These are phyloP conservation scores for Anisodus tanguticus DNA, from an alignment of 257 asterid species.

Conservation along the genomic window DNA sequence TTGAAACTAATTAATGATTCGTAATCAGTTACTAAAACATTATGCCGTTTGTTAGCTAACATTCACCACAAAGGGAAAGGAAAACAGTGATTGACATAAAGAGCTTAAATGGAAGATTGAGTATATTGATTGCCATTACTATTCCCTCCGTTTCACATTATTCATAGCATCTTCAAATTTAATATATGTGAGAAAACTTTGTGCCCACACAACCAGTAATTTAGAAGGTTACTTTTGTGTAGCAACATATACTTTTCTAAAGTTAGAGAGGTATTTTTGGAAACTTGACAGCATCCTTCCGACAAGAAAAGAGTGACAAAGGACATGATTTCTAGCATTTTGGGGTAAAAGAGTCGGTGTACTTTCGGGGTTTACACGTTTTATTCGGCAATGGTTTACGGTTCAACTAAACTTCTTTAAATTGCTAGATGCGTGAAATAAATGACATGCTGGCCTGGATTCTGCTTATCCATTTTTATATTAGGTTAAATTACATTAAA, in stretches of 20 bases:
- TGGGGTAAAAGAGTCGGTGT: not conserved
- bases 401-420: not conserved
- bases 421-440: not conserved
- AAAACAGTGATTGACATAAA: not conserved
- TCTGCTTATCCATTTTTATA: not conserved
- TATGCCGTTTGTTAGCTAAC: not conserved
- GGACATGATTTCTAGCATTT: not conserved
- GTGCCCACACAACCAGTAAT: no score
- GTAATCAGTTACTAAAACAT: not conserved
- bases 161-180: not conserved
- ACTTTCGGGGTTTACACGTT: not conserved
- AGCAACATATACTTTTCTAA: no score
- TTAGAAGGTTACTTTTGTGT: no score
- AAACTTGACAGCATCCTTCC: not conserved
- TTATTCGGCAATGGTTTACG: not conserved
- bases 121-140: not conserved
- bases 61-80: not conserved
- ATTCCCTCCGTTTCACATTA: not conserved
- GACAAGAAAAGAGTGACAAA: not conserved
- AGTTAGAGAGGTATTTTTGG: no score
- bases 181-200: no score
- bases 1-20: not conserved
- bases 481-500: no score
- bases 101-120: not conserved
- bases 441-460: not conserved